Base-by-base conservation (phyloP, 441 rosid species). In the Theobroma grandiflorum region DNA sequence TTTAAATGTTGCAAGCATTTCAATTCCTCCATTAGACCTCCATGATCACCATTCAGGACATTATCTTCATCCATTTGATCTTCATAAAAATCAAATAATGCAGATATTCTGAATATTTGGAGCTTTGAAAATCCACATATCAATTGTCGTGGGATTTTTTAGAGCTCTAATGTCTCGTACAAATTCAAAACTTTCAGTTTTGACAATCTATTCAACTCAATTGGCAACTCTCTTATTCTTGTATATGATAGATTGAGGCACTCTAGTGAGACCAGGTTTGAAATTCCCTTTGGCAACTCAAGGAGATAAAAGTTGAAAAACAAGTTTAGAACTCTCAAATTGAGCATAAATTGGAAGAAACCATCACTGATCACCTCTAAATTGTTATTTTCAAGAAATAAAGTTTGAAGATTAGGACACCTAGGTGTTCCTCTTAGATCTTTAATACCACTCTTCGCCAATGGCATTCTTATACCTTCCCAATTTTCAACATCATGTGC, bases 311-410 rank as follows among this genome's bases (percentile, higher is more conserved):
- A 4, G 14, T 49, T 70, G 0, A 0, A 0, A 1, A n/a, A 20
- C 42, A 49, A 47, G n/a, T 43, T 8, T 8, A 26, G 11, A 79
- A 83, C 84, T 8, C 20, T 71, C 8, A 85, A 58, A 1, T n/a
- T 37, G 22, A 50, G 14, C 59, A 82, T 72, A 14, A 2, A 72
- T 1, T 20, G 18, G 50, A 43, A 67, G 52, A 67, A 43, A 11
- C 47, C 53, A 42, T 43, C 47, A 43, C 47, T 8, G 1, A 43
- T 43, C 9, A 43, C 47, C 47, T 8, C 9, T 10, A 43, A 43
- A 1, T 43, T 6, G 47, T 43, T 43, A 43, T 43, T 1, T 1
- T 7, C 1, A 7, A 43, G 47, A 43, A 43, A 43, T 7, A 43
- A 43, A 43, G 47, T 43, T 43, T 43, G 47, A 43, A 43, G 47